Percentiles rank a stretch among this genome's conserved stretches.
phyloP scores from a whole-genome alignment of 2,329 filamentous ascomycete species.

The Xylariaceae sp. region DNA sequence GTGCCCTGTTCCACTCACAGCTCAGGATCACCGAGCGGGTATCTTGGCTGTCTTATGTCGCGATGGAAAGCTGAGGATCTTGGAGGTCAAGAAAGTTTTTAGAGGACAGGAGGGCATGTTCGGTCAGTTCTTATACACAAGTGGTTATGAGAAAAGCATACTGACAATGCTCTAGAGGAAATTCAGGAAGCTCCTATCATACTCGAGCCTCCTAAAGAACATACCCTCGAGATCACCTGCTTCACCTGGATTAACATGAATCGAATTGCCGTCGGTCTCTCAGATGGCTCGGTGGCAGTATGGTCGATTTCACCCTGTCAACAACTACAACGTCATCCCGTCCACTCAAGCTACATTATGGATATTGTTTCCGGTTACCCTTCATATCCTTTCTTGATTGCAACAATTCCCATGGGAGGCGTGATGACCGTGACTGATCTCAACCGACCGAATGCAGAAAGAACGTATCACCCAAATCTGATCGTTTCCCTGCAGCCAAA shows the following conservation, averaged over 20 bases:
- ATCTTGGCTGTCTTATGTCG: constrained; percentile 54
- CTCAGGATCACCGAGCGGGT: constrained; percentile 35
- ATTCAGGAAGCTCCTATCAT: constrained; percentile 48
- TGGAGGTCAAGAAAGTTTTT: constrained; percentile 43
- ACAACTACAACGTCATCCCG: constrained; percentile 53
- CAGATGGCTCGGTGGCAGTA: constrained; percentile 57
- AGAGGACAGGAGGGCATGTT: constrained; percentile 38
- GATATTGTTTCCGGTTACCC: constrained; percentile 60
- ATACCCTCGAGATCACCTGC: constrained; percentile 52
- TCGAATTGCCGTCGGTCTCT: constrained; percentile 57
- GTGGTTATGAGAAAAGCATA: constrained; percentile 2
- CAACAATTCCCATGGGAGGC: constrained; percentile 58
- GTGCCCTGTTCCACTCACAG: constrained; percentile 49
- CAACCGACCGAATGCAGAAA: constrained; percentile 53
- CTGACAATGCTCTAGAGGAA: constrained; percentile 44
- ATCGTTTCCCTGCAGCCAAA: constrained; percentile 56
- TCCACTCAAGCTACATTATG: constrained; percentile 57
- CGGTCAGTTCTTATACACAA: constrained; percentile 40
- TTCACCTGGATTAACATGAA: constrained; percentile 60
- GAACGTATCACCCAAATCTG: constrained; percentile 55
- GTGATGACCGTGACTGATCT: constrained; percentile 57
- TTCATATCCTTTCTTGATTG: constrained; percentile 58
- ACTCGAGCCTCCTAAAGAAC: constrained; percentile 50
- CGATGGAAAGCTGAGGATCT: constrained; percentile 54
- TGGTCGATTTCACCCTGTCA: constrained; percentile 57